Evolutionary conservation across 345 rosid genomes (phyloP).

Genomic region (Ceriops tagal): DNA sequence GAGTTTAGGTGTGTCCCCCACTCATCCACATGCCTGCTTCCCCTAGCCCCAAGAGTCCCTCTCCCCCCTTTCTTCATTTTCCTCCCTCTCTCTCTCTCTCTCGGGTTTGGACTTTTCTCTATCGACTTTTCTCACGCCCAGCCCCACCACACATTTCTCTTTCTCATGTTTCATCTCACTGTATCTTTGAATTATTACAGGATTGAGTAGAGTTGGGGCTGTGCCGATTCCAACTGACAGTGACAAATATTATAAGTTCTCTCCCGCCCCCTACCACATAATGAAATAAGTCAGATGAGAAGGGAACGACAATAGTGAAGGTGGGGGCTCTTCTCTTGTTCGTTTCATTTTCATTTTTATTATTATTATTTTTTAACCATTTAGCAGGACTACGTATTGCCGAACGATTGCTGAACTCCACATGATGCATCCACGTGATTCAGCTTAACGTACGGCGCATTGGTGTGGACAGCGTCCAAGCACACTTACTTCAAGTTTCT

Average conservation of each 20-base stretch:
- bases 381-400: no score
- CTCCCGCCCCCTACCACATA: not conserved
- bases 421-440: no score
- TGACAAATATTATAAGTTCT: constrained; percentile 6
- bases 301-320: no score
- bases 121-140: no score
- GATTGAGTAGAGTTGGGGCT: constrained; percentile 15
- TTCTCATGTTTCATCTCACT: not conserved
- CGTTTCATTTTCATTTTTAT: no score
- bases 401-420: no score
- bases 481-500: no score
- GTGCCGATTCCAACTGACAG: constrained; percentile 14
- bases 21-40: constrained; percentile 66
- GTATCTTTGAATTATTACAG: not conserved
- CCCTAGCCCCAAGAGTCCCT: constrained; percentile 47
- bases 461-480: no score
- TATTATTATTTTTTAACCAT: no score
- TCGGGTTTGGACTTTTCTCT: no score
- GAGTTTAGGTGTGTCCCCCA: constrained; percentile 57
- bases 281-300: not conserved
- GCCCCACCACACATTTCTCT: not conserved
- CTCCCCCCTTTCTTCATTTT: constrained; percentile 12
- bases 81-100: not conserved
- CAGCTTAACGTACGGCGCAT: no score
- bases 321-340: no score